Percentiles rank a stretch among this genome's conserved stretches.
These are phyloP conservation scores for Oenanthe javanica DNA, from an alignment of 140 eudicot genomes.

Conservation along the genomic window DNA sequence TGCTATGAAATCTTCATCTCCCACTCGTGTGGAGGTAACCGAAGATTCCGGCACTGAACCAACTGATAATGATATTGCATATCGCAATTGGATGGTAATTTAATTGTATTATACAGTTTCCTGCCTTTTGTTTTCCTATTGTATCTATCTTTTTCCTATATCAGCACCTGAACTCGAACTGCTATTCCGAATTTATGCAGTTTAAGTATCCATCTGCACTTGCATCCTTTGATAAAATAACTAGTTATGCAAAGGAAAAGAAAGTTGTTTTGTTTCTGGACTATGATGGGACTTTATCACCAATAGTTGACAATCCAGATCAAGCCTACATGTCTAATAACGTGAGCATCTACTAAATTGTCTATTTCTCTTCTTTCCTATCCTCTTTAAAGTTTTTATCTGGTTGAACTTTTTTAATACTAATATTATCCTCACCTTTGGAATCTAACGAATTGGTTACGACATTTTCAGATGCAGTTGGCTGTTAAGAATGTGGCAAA, in stretches of 20 bases:
- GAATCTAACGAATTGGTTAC: constrained; percentile 6
- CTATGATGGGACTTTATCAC: constrained; percentile 92
- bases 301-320: constrained; percentile 93
- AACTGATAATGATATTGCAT: constrained; percentile 52
- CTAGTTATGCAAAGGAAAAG: constrained; percentile 64
- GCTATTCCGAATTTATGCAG: constrained; percentile 31
- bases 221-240: constrained; percentile 69
- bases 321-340: constrained; percentile 76
- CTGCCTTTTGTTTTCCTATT: neutral
- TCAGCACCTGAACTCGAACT: neutral
- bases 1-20: constrained; percentile 95
- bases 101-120: neutral
- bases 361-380: neutral
- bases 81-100: constrained; percentile 79
- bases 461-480: constrained; percentile 67
- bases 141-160: neutral
- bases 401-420: neutral
- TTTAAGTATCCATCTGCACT: constrained; percentile 89
- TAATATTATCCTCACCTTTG: neutral
- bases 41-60: constrained; percentile 37
- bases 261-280: constrained; percentile 81
- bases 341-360: constrained; percentile 34
- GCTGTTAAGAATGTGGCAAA: constrained; percentile 80
- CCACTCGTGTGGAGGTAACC: constrained; percentile 44
- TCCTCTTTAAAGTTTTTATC: neutral